These are phyloP conservation scores for Metarhizium rileyi DNA, from an alignment of 2,329 filamentous ascomycete species.

Conservation along the genomic window DNA sequence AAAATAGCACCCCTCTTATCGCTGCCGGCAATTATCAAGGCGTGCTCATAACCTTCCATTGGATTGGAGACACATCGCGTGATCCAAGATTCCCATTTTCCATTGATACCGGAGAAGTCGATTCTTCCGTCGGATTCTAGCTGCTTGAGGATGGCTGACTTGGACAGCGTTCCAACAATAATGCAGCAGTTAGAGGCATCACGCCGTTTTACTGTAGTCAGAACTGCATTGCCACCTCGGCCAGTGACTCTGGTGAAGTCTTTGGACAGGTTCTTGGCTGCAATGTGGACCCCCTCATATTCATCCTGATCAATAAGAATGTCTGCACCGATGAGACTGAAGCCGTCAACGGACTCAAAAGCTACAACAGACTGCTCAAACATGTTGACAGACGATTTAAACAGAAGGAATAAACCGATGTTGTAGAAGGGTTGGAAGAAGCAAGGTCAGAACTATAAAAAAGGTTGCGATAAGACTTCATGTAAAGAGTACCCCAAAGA, in stretches of 20 bases:
- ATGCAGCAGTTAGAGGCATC: constrained; percentile 10
- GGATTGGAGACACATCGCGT: constrained; percentile 38
- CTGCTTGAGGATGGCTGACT: constrained; percentile 12
- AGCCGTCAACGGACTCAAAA: constrained; percentile 13
- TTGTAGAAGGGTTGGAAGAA: no score
- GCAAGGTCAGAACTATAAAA: background rate
- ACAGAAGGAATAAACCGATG: background rate
- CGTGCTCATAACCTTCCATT: constrained; percentile 28
- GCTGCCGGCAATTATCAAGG: constrained; percentile 47
- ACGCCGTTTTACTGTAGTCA: constrained; percentile 1
- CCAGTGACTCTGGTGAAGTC: constrained; percentile 19
- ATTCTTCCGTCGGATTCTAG: constrained; percentile 12
- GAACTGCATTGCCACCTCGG: constrained; percentile 6
- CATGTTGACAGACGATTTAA: constrained; percentile 10
- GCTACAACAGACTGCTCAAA: constrained; percentile 17
- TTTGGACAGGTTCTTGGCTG: constrained; percentile 20
- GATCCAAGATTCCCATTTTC: constrained; percentile 47
- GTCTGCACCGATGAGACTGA: constrained; percentile 19
- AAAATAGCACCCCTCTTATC: constrained; percentile 52
- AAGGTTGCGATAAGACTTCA: background rate
- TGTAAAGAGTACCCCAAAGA: background rate
- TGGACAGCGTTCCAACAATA: constrained; percentile 13
- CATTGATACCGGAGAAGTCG: constrained; percentile 17
- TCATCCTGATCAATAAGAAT: constrained; percentile 22
- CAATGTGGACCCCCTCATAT: constrained; percentile 22